Evolutionary conservation across 192 early-diverging fungal species (phyloP).

Genomic region (Backusella sp.): DNA sequence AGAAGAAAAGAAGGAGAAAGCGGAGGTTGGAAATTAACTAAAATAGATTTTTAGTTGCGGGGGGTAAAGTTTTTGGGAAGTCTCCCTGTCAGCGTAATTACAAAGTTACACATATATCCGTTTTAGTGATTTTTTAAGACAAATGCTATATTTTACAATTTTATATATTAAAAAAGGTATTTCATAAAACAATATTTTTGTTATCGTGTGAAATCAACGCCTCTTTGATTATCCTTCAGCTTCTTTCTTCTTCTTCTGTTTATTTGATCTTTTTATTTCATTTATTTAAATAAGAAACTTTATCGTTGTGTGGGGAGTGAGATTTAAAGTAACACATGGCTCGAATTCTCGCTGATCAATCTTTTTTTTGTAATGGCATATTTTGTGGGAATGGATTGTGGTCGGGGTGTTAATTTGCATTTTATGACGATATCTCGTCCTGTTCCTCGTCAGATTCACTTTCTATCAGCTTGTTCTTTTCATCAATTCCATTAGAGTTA

Average conservation of each 20-base stretch:
- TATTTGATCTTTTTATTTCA: not conserved
- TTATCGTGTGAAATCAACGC: not conserved
- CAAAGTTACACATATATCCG: not conserved
- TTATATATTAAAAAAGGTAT: not conserved
- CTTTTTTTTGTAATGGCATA: conserved; percentile 2
- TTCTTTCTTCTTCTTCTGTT: not conserved
- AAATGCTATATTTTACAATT: conserved; percentile 7
- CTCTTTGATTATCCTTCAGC: not conserved
- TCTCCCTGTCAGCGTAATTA: conserved; percentile 5
- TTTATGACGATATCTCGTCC: not conserved
- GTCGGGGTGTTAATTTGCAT: not conserved
- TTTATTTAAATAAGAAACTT: not conserved
- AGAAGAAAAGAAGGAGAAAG: conserved; percentile 2
- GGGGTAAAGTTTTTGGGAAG: not conserved
- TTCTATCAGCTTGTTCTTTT: not conserved
- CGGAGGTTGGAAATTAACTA: conserved; percentile 1
- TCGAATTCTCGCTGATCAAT: conserved; percentile 6
- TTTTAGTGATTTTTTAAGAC: conserved; percentile 5
- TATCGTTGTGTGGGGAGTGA: not conserved
- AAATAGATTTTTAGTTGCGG: not conserved
- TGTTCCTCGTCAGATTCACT: conserved; percentile 1
- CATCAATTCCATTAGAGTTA: not conserved
- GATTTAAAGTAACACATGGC: not conserved
- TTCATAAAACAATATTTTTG: conserved; percentile 5
- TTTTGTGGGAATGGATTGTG: not conserved